Base-by-base conservation (phyloP, 163 green algal species). In the Chloromonas sp. region DNA sequence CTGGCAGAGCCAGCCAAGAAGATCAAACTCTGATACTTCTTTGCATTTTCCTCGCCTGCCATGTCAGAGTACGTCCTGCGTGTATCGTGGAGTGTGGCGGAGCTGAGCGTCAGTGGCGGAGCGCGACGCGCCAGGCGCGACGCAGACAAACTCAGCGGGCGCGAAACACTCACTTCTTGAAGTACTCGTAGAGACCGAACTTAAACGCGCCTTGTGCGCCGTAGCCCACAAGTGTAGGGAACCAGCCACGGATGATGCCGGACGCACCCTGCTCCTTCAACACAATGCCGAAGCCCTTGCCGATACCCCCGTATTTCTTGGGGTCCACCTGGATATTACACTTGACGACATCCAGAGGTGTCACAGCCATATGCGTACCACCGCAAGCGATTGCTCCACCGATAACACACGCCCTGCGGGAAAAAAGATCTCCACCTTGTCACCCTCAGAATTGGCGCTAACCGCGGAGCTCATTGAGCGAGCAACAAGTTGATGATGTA, bases 341-440 rank as follows among this genome's bases (percentile, higher is more conserved):
- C 94, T 99, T 99, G 79, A 99, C 97, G 0, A 99, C 97, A 85
- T 99, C 97, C 84, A 99, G 89, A 0, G 97, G 97, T 0, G 97
- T 99, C 15, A 99, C 92, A 60, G 90, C 92, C 80, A 93, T 96
- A 91, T 99, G 97, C 58, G 97, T 98, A 3, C 96, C 85, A 70
- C 97, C 97, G 90, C 97, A 99, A 74, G 89, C 93, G 14, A 89
- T 79, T 15, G 82, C 82, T n/a, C 89, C 89, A 58, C 89, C 89
- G 58, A 92, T 85, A 3, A 83, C 87, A 84, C 89, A 92, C 8
- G 89, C 87, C 61, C 81, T 88, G 81, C 87, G 87, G 61, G 60
- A n/a, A 82, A 36, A 79, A 78, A 70, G 58, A 60, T 71, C 66
- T 61, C 58, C 61, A 60, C 14, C 13, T 70, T 36, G 36, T 36